Percentiles rank a stretch among this genome's conserved stretches.
phyloP scores from a whole-genome alignment of 805 yeast species.

The Starmera caribaea region DNA sequence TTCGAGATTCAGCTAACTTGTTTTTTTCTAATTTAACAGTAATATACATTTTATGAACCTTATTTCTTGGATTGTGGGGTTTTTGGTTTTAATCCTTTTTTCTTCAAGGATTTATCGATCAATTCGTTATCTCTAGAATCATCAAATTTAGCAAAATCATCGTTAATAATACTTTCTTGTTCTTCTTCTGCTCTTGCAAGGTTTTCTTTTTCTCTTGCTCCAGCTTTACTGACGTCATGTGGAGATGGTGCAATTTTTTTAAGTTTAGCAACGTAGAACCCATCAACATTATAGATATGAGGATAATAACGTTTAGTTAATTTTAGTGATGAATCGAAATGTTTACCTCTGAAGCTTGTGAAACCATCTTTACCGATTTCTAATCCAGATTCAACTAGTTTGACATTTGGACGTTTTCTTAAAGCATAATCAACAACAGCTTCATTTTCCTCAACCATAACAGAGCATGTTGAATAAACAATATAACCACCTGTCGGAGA shows the following conservation, averaged over 20 bases:
- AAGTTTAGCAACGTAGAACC: slow-evolving; percentile 95
- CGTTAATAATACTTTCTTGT: slow-evolving; percentile 75
- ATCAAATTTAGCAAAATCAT: slow-evolving; percentile 78
- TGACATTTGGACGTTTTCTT: slow-evolving; percentile 92
- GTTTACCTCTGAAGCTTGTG: slow-evolving; percentile 87
- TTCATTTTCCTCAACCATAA: slow-evolving; percentile 97
- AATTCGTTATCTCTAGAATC: slow-evolving; percentile 65
- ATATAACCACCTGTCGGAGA: slow-evolving; percentile 88
- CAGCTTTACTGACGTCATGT: slow-evolving; percentile 76
- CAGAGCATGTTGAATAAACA: slow-evolving; percentile 97
- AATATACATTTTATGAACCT: no score
- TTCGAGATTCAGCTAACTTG: no score
- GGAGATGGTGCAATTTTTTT: slow-evolving; percentile 83
- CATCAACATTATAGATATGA: slow-evolving; percentile 97
- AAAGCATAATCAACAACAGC: slow-evolving; percentile 97
- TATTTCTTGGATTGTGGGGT: slow-evolving; percentile 10
- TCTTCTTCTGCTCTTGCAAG: slow-evolving; percentile 74
- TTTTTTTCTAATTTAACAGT: no score
- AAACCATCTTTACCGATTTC: slow-evolving; percentile 95
- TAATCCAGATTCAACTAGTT: slow-evolving; percentile 84
- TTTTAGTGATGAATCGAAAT: slow-evolving; percentile 64
- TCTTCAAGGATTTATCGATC: slow-evolving; percentile 59
- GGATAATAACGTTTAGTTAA: slow-evolving; percentile 95
- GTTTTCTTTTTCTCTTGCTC: slow-evolving; percentile 78
- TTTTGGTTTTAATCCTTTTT: slow-evolving; percentile 66